Evolutionary conservation across 306 rosid species (phyloP), one percentile per base, ranked within the genome.

Genomic region (Pyrus betulifolia): DNA sequence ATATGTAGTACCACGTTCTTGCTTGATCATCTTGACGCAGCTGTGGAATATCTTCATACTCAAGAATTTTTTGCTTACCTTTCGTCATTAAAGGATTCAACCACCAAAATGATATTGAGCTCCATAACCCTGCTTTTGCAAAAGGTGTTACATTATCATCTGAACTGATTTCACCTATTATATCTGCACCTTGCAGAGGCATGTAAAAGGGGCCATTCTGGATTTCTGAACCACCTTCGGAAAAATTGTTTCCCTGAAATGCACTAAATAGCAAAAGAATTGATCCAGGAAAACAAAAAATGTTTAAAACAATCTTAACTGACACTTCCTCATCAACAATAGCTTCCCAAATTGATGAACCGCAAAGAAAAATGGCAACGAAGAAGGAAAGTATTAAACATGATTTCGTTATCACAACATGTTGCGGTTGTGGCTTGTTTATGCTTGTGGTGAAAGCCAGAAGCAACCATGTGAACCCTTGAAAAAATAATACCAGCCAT

Each of bases 391-490:
- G 12, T 21, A 77, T 23, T 1, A 79, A 61, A n/a, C 28, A 60
- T 19, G 33, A 14, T 71, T 59, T 40, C 0, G 28, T 63, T 14
- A 19, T n/a, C 46, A 55, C 21, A 10, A 4, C 8, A 23, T 68
- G 22, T 42, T 52, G 77, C 62, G 13, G 68, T 23, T 35, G 54
- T 57, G 51, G 55, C 60, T 73, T 82, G 62, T 25, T 27, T 22
- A 72, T 46, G 44, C 69, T 61, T 68, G 74, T 44, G 30, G 27
- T 51, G 27, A 52, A 52, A 42, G 49, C 27, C 15, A 82, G 67
- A 69, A 31, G 38, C 82, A 82, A 40, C 82, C 79, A 82, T 8
- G 73, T 52, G 14, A 73, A 68, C 54, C 85, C 85, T 42, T 78
- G 82, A 42, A 78, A 23, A 7, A 52, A 21, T 44, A 40, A 31